A percentile compares a stretch with the other conserved stretches of the same genome.
Conservation (phyloP, 2,329 filamentous ascomycete genomes). For the Coniochaeta sp. region DNA sequence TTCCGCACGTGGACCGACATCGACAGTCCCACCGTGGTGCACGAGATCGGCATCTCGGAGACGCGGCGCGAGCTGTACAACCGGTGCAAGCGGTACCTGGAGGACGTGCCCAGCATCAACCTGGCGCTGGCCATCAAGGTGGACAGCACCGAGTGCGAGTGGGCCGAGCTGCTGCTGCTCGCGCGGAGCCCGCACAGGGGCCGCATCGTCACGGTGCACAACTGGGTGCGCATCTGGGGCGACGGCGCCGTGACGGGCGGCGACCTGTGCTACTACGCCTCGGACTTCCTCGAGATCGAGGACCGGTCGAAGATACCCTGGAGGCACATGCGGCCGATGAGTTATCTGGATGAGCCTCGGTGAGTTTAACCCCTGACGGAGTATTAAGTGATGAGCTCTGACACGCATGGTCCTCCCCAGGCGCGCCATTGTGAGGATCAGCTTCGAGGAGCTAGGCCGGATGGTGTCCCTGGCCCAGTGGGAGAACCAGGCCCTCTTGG, state of each 20-base stretch:
- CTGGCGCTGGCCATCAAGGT: background rate
- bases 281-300: background rate
- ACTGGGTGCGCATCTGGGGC: conserved; percentile 1
- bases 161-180: background rate
- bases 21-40: background rate
- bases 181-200: background rate
- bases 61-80: background rate
- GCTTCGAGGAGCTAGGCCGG: background rate
- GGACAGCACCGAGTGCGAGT: conserved; percentile 1
- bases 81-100: background rate
- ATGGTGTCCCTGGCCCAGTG: background rate
- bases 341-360: background rate
- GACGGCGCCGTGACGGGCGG: background rate
- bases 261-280: background rate
- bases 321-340: background rate
- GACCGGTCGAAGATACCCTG: background rate
- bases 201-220: background rate
- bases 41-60: background rate
- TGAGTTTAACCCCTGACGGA: background rate
- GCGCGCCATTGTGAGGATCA: background rate
- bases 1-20: background rate
- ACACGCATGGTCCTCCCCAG: background rate
- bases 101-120: background rate
- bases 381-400: background rate
- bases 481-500: conserved; percentile 1